These are phyloP conservation scores for Yarrowia sp. DNA, from an alignment of 805 yeast species.

Conservation along the genomic window DNA sequence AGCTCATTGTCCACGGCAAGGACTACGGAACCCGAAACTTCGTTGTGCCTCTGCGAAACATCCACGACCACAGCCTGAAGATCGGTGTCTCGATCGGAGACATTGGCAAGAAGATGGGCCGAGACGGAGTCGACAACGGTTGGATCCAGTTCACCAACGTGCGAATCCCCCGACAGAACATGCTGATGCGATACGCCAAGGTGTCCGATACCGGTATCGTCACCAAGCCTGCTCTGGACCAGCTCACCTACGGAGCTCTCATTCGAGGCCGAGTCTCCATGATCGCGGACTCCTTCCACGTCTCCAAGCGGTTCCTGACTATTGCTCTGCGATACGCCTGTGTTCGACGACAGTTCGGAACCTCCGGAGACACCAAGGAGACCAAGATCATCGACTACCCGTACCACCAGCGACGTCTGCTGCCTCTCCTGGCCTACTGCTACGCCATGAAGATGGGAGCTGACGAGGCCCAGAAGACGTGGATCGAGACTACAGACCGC, in stretches of 20 bases:
- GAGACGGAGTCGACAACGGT: constrained; percentile 93
- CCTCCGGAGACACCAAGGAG: constrained; percentile 51
- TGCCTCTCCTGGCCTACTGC: constrained; percentile 76
- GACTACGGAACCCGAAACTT: constrained; percentile 92
- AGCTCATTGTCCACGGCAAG: constrained; percentile 73
- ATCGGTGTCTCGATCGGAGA: constrained; percentile 87
- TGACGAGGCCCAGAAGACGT: constrained; percentile 54
- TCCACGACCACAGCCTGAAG: constrained; percentile 57
- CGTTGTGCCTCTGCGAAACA: constrained; percentile 85
- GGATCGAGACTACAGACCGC: constrained; percentile 39
- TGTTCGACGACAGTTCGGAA: constrained; percentile 80
- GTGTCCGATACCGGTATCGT: constrained; percentile 69
- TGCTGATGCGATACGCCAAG: constrained; percentile 75
- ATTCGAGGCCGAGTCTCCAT: constrained; percentile 84
- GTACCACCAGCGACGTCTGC: constrained; percentile 78
- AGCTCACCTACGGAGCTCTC: constrained; percentile 81
- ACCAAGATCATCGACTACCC: constrained; percentile 80
- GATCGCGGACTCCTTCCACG: constrained; percentile 82
- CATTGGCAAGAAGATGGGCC: constrained; percentile 92
- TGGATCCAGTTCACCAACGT: constrained; percentile 91
- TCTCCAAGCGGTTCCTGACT: constrained; percentile 75
- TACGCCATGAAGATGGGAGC: constrained; percentile 77
- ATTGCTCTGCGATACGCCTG: constrained; percentile 85
- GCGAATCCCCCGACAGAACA: constrained; percentile 73
- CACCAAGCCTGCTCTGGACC: constrained; percentile 76